Evolutionary conservation across 148 eudicot genomes (phyloP), one percentile per base, ranked within the genome.

Genomic region (Cornus kousa): DNA sequence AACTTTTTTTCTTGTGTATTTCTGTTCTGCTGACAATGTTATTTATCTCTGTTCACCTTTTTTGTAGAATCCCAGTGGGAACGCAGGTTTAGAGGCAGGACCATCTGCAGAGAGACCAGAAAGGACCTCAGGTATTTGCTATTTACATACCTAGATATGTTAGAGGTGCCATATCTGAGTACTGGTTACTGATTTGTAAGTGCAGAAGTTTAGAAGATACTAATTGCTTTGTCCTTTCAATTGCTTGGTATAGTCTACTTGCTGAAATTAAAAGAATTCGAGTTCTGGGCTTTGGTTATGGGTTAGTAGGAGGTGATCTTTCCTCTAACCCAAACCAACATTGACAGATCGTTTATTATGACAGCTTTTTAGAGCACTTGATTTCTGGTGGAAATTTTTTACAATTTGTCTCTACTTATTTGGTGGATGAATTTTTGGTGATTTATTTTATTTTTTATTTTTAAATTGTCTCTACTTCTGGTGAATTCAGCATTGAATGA

Each of bases 81-180:
- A 82, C 85, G 85, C 88, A 70, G 93, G 87, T 74, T 53, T 88
- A 82, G 90, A 82, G 81, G 81, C 87, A n/a, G 96, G 94, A 68
- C 88, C 97, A 75, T 90, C 97, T 82, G 91, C 80, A 37, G 99
- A 93, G 75, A 91, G 90, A 84, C 91, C 90, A 46, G 93, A 89
- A 83, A 89, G 91, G 84, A 85, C 91, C 75, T 91, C 97, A 89
- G 99, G 99, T 95, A 80, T 87, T 82, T 72, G 62, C 31, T 72
- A 40, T 66, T n/a, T 50, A 77, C 3, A 12, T 16, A 67, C 55
- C 76, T 55, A 59, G 31, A 70, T n/a, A 50, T 80, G 28, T 16
- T 43, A 64, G 39, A 28, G 39, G 72, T 64, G 65, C 37, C 55
- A 0, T 62, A 22, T 16, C 69, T 60, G 20, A 39, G 35, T 19